Evolutionary conservation across 495 filamentous ascomycete species (phyloP).

Genomic region (Annulohypoxylon moriforme): DNA sequence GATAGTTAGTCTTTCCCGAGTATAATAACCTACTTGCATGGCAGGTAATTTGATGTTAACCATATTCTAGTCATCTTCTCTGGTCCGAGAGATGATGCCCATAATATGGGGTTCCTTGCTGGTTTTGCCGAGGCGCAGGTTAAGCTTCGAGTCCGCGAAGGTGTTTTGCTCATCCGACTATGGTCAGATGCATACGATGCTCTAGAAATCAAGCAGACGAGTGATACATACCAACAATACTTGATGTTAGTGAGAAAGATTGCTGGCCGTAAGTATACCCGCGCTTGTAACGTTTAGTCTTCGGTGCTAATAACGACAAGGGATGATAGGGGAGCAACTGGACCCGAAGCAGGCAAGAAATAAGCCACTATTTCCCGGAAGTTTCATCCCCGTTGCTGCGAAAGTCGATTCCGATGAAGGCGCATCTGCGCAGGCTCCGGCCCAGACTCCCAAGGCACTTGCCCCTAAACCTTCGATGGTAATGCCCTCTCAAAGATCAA

Average conservation of each 20-base stretch:
- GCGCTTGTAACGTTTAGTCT: neutral
- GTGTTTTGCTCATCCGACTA: neutral
- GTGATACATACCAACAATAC: conserved; percentile 1
- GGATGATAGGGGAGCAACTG: neutral
- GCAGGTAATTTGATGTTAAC: too few species aligned
- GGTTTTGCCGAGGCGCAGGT: neutral
- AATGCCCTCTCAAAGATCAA: neutral
- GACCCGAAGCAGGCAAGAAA: neutral
- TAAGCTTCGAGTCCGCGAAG: neutral
- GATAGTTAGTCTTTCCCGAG: neutral
- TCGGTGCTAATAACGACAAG: conserved; percentile 12
- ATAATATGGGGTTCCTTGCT: neutral
- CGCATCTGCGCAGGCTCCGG: neutral
- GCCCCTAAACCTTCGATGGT: neutral
- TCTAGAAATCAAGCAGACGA: neutral
- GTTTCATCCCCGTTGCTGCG: neutral
- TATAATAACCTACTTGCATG: neutral
- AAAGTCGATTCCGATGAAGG: neutral
- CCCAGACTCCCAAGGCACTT: neutral
- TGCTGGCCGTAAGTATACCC: conserved; percentile 16
- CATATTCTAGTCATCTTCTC: neutral
- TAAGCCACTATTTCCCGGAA: neutral
- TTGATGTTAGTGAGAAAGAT: conserved; percentile 7
- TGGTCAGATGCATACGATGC: conserved; percentile 22
- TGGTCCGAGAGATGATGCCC: neutral